Percentiles rank a stretch among this genome's conserved stretches.
Evolutionary conservation across 129 eudicot species (phyloP).

Genomic region (Pulicaria dysenterica): DNA sequence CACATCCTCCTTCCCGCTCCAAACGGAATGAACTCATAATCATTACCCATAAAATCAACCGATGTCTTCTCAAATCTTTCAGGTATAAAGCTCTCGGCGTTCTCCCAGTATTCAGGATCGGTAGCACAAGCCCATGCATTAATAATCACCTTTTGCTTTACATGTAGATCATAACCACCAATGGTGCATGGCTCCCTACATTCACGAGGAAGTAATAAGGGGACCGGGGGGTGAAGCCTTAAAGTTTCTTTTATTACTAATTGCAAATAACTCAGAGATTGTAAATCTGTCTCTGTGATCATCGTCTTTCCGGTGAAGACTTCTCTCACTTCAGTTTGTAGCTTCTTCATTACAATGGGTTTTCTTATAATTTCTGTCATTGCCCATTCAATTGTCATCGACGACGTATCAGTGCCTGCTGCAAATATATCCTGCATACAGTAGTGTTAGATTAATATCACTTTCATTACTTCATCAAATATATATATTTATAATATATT

Average conservation of each 20-base stretch:
- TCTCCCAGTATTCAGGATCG: conserved; percentile 8
- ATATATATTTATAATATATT: no score
- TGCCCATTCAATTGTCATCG: conserved; percentile 9
- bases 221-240: conserved; percentile 7
- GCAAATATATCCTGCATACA: neutral
- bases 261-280: neutral
- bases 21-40: conserved; percentile 7
- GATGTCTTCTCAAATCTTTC: conserved; percentile 15
- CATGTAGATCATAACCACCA: neutral
- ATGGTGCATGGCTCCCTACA: neutral
- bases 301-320: neutral
- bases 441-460: no score
- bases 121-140: neutral
- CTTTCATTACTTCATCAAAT: no score
- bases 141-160: neutral
- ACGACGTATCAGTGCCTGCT: conserved; percentile 1
- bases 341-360: neutral
- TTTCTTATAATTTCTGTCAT: conserved; percentile 12
- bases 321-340: neutral
- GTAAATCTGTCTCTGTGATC: neutral
- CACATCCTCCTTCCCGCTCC: conserved; percentile 13
- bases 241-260: neutral
- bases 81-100: neutral
- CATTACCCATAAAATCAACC: conserved; percentile 9
- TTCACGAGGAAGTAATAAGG: neutral